Evolutionary conservation across 371 early-diverging fungal species (phyloP).

Genomic region (Cokeromyces recurvatus): DNA sequence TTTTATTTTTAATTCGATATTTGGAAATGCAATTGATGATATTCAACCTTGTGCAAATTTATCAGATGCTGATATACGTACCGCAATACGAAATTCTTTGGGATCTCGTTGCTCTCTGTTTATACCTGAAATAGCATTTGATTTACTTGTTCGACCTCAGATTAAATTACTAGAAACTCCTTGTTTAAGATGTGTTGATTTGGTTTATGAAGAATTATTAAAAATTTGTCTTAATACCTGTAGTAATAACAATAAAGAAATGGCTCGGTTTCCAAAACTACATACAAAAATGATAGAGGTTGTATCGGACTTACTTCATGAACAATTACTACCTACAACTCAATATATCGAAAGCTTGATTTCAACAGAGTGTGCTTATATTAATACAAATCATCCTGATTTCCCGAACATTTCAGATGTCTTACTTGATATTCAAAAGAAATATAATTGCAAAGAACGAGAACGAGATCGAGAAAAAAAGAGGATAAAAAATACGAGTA

Average conservation of each 20-base stretch:
- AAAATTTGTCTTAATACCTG: slow-evolving; percentile 86
- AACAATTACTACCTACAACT: slow-evolving; percentile 68
- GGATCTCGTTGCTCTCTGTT: slow-evolving; percentile 85
- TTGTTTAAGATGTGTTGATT: slow-evolving; percentile 80
- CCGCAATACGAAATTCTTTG: slow-evolving; percentile 87
- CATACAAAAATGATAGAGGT: slow-evolving; percentile 74
- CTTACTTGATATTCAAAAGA: slow-evolving; percentile 51
- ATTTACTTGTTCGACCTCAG: slow-evolving; percentile 82
- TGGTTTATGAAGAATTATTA: slow-evolving; percentile 84
- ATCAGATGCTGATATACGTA: slow-evolving; percentile 80
- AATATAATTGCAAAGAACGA: too few species aligned
- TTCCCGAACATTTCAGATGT: slow-evolving; percentile 80
- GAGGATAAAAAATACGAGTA: slow-evolving; percentile 26
- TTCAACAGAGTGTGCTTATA: slow-evolving; percentile 83
- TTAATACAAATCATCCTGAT: slow-evolving; percentile 92
- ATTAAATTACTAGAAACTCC: slow-evolving; percentile 79
- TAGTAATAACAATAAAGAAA: slow-evolving; percentile 70
- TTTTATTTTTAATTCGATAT: slow-evolving; percentile 86
- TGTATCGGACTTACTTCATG: slow-evolving; percentile 76
- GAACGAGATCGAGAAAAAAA: slow-evolving; percentile 37
- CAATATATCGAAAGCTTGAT: slow-evolving; percentile 79
- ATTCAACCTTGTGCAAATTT: slow-evolving; percentile 77
- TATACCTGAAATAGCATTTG: slow-evolving; percentile 90
- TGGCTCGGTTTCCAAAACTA: slow-evolving; percentile 71
- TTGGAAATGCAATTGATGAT: slow-evolving; percentile 73